phyloP scores from a whole-genome alignment of 176 grass and related monocot species.

The Leersia perrieri region DNA sequence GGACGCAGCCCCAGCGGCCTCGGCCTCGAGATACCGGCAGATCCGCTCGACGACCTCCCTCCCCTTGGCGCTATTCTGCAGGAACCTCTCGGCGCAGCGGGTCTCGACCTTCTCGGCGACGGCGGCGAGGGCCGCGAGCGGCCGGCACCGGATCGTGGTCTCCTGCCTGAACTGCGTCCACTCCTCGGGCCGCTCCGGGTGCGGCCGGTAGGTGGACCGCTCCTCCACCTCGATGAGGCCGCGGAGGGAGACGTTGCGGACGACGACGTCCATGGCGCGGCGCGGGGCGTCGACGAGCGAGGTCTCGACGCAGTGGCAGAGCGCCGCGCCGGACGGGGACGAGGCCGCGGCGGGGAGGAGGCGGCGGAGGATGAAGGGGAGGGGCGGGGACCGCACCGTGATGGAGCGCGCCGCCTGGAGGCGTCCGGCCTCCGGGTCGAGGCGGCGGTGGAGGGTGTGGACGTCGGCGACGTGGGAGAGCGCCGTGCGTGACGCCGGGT shows the following conservation, averaged over 20 bases:
- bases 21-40: slow-evolving; percentile 81
- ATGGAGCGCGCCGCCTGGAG: slow-evolving; percentile 75
- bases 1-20: slow-evolving; percentile 35
- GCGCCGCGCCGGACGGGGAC: slow-evolving; percentile 60
- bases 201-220: slow-evolving; percentile 64
- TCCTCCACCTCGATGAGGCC: slow-evolving; percentile 83
- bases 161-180: slow-evolving; percentile 88
- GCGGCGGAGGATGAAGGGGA: slow-evolving; percentile 82
- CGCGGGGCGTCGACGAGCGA: slow-evolving; percentile 60
- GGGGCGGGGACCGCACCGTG: slow-evolving; percentile 75
- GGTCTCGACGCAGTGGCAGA: slow-evolving; percentile 91
- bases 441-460: slow-evolving; percentile 72
- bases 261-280: slow-evolving; percentile 86
- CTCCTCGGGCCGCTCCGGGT: slow-evolving; percentile 69
- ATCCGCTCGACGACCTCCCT: slow-evolving; percentile 93
- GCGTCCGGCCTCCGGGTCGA: slow-evolving; percentile 48
- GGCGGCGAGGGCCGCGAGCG: slow-evolving; percentile 72
- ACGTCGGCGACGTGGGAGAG: slow-evolving; percentile 84
- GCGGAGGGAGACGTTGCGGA: slow-evolving; percentile 68
- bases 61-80: slow-evolving; percentile 83
- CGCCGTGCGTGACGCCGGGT: slow-evolving; percentile 63
- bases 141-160: slow-evolving; percentile 82
- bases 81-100: slow-evolving; percentile 76
- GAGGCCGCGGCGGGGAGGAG: slow-evolving; percentile 52
- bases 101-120: slow-evolving; percentile 87